Percentiles rank a stretch among this genome's conserved stretches.
These are phyloP conservation scores for Zygotorulaspora chibaensis DNA, from an alignment of 805 yeast species.

Conservation along the genomic window DNA sequence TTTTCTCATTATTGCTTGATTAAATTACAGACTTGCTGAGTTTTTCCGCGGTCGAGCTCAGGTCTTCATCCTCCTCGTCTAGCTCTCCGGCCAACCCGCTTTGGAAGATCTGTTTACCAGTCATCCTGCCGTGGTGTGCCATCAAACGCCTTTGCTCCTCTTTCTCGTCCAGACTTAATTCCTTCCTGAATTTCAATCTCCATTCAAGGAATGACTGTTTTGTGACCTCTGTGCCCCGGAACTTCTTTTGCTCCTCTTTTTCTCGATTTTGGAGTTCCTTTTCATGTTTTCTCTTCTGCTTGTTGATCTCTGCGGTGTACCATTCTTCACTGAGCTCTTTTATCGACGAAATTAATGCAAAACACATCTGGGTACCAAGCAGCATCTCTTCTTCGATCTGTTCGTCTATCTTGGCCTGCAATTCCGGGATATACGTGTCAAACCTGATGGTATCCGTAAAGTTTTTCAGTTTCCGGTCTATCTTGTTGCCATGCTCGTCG, in stretches of 20 bases:
- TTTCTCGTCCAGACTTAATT: constrained; percentile 62
- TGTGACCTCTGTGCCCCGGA: constrained; percentile 87
- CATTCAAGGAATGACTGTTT: constrained; percentile 66
- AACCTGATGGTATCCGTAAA: constrained; percentile 58
- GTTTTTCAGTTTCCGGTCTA: constrained; percentile 44
- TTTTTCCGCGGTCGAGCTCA: constrained; percentile 14
- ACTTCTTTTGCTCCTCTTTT: constrained; percentile 81
- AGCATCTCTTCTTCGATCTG: constrained; percentile 54
- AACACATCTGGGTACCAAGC: constrained; percentile 88
- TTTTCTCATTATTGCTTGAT: background rate
- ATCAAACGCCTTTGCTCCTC: constrained; percentile 46
- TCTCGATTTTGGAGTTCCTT: constrained; percentile 60
- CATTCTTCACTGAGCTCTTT: constrained; percentile 77
- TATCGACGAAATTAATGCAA: constrained; percentile 67
- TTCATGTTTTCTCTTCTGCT: constrained; percentile 55
- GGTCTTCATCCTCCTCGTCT: constrained; percentile 48
- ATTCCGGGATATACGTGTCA: constrained; percentile 40
- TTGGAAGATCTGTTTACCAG: constrained; percentile 89
- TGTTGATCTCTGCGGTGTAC: constrained; percentile 54
- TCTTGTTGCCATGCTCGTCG: constrained; percentile 47
- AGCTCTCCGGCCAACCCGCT: constrained; percentile 75
- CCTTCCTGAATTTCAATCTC: constrained; percentile 68
- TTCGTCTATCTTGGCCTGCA: constrained; percentile 36
- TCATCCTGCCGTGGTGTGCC: constrained; percentile 72
- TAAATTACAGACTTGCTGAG: constrained; percentile 11